Evolutionary conservation across 2,329 filamentous ascomycete species (phyloP).

Genomic region (Fusarium liriodendri): DNA sequence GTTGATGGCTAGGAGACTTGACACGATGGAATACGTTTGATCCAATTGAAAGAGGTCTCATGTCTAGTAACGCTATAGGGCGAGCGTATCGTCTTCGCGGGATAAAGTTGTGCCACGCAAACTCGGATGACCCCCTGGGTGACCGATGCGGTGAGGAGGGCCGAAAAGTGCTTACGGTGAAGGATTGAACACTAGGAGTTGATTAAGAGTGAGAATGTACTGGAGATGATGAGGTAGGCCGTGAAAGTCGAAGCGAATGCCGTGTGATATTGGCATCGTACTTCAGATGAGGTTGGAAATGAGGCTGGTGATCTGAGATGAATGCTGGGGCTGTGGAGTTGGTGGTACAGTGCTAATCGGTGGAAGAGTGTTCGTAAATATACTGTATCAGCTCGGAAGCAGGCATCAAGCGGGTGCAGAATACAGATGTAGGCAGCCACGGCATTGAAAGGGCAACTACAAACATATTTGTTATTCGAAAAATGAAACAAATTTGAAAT

Average conservation of each 20-base stretch:
- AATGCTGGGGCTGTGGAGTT: constrained; percentile 41
- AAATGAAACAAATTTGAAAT: not conserved
- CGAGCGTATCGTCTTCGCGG: constrained; percentile 4
- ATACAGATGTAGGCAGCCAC: not conserved
- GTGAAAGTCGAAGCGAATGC: not conserved
- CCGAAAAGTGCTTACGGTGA: not conserved
- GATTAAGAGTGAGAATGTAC: not conserved
- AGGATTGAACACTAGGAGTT: not conserved
- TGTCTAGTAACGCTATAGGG: not conserved
- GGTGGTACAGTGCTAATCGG: constrained; percentile 3
- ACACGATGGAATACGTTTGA: not conserved
- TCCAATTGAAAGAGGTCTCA: constrained; percentile 1
- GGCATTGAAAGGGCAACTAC: not conserved
- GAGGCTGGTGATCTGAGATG: constrained; percentile 33
- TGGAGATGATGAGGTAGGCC: not conserved
- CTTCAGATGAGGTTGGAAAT: constrained; percentile 32
- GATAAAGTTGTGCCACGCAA: not conserved
- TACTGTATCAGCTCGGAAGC: not conserved
- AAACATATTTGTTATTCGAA: not conserved
- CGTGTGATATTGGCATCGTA: constrained; percentile 8
- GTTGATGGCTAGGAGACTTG: not conserved
- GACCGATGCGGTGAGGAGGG: not conserved
- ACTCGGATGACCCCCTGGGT: not conserved
- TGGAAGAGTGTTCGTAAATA: too few species aligned
- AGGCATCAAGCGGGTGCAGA: not conserved